These are phyloP conservation scores for Phytophthora nicotianae DNA, from an alignment of 352 stramenopile species.

Conservation along the genomic window DNA sequence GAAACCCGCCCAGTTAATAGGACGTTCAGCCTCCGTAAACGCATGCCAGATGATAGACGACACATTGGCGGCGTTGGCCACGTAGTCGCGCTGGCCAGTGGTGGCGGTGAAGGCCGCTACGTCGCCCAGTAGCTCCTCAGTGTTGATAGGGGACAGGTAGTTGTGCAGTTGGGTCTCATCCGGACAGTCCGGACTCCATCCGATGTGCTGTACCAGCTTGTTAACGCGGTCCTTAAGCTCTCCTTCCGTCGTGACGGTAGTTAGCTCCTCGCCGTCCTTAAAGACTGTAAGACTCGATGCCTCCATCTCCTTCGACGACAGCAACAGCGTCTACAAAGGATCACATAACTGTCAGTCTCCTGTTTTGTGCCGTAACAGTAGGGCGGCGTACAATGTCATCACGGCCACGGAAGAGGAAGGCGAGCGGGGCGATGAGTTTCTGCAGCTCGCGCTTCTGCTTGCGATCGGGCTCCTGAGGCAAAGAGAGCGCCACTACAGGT, in stretches of 20 bases:
- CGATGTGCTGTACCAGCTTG: constrained; percentile 55
- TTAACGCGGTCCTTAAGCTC: constrained; percentile 58
- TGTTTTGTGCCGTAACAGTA: background rate
- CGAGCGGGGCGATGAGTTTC: constrained; percentile 53
- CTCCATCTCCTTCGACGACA: constrained; percentile 40
- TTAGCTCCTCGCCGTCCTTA: constrained; percentile 48
- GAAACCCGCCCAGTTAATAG: constrained; percentile 85
- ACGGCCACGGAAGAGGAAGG: constrained; percentile 68
- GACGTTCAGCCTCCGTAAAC: constrained; percentile 59
- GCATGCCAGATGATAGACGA: constrained; percentile 85
- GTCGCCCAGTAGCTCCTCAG: constrained; percentile 63
- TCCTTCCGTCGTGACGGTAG: constrained; percentile 43
- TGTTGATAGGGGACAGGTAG: constrained; percentile 68
- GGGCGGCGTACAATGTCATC: constrained; percentile 56
- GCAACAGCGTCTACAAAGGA: constrained; percentile 46
- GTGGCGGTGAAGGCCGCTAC: constrained; percentile 66
- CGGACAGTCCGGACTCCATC: constrained; percentile 70
- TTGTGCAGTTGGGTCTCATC: constrained; percentile 53
- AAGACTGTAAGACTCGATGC: constrained; percentile 51
- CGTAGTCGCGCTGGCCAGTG: constrained; percentile 70
- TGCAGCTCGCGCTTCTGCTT: constrained; percentile 43
- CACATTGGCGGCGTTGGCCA: constrained; percentile 83
- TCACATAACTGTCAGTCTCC: constrained; percentile 1
- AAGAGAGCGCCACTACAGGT: constrained; percentile 28
- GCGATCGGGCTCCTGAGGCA: constrained; percentile 21